Conservation (phyloP, 352 stramenopile genomes). For the Globisporangium acanthophoron region DNA sequence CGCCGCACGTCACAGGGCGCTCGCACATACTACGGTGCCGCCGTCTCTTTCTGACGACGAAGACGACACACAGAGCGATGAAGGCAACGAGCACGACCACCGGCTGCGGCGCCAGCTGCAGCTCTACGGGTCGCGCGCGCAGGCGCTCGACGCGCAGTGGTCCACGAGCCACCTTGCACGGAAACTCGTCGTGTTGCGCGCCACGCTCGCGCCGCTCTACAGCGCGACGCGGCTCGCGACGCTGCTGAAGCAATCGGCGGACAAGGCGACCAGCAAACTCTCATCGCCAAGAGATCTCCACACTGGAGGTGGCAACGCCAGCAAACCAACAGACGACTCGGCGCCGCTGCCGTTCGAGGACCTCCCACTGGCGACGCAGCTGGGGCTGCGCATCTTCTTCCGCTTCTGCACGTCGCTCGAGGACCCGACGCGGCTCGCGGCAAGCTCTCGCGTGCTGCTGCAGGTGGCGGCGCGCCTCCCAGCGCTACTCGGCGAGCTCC, state of each 20-base stretch:
- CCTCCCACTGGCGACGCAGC: constrained; percentile 35
- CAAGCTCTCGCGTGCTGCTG: constrained; percentile 31
- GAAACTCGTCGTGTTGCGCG: constrained; percentile 35
- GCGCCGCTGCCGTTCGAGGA: constrained; percentile 29
- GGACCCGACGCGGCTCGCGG: constrained; percentile 16
- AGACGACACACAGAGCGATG: neutral
- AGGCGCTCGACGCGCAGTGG: constrained; percentile 23
- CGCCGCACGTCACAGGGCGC: neutral
- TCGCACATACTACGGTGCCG: neutral
- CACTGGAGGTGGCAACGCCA: neutral
- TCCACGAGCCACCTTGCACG: constrained; percentile 23
- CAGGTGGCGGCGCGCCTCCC: constrained; percentile 53
- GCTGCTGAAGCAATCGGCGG: neutral
- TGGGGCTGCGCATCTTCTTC: constrained; percentile 71
- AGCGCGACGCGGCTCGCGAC: neutral
- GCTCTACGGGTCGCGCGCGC: constrained; percentile 13
- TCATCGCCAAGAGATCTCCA: too few relatives aligned
- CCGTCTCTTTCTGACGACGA: neutral
- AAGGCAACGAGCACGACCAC: neutral
- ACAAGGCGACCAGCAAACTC: neutral
- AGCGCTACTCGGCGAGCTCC: constrained; percentile 43
- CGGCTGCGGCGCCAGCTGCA: neutral
- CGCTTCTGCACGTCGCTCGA: constrained; percentile 47
- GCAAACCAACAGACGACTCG: constrained; percentile 8
- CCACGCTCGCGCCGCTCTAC: constrained; percentile 25